phyloP scores from a whole-genome alignment of 139 green algal genomes.

The Eudorina sp. region DNA sequence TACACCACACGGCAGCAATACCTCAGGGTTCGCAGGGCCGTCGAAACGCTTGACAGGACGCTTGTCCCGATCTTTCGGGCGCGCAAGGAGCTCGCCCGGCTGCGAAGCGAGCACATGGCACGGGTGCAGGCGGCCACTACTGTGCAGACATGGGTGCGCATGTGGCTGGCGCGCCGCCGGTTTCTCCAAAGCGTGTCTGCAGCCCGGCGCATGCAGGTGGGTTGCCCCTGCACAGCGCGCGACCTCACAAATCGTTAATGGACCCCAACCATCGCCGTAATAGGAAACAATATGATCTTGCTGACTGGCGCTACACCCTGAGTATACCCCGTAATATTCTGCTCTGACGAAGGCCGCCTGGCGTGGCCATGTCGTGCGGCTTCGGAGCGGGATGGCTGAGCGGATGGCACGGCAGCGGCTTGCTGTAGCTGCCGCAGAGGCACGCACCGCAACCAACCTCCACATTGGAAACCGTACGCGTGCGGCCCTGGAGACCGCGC shows the following conservation, averaged over 20 bases:
- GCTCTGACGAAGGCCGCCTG: constrained; percentile 79
- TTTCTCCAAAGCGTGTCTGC: background rate
- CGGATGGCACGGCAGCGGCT: constrained; percentile 62
- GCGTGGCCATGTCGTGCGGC: constrained; percentile 66
- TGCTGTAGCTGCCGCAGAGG: constrained; percentile 35
- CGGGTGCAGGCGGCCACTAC: constrained; percentile 46
- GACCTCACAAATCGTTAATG: no score
- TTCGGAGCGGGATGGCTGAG: constrained; percentile 22
- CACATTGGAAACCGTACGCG: constrained; percentile 67
- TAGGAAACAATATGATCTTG: no score
- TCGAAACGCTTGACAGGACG: background rate
- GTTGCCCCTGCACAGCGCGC: no score
- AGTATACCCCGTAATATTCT: no score
- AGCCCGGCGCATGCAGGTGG: constrained; percentile 8
- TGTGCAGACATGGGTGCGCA: constrained; percentile 67
- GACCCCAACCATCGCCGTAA: no score
- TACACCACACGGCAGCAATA: background rate
- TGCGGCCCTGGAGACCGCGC: constrained; percentile 69
- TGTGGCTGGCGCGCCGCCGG: constrained; percentile 50
- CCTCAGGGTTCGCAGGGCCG: background rate
- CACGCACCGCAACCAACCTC: constrained; percentile 49
- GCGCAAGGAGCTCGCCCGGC: constrained; percentile 12
- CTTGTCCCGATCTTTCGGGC: constrained; percentile 26
- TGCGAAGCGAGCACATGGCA: background rate
- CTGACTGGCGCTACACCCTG: no score